Conservation (phyloP, 1,284 basidiomycete genomes). For the Caloboletus inedulis region DNA sequence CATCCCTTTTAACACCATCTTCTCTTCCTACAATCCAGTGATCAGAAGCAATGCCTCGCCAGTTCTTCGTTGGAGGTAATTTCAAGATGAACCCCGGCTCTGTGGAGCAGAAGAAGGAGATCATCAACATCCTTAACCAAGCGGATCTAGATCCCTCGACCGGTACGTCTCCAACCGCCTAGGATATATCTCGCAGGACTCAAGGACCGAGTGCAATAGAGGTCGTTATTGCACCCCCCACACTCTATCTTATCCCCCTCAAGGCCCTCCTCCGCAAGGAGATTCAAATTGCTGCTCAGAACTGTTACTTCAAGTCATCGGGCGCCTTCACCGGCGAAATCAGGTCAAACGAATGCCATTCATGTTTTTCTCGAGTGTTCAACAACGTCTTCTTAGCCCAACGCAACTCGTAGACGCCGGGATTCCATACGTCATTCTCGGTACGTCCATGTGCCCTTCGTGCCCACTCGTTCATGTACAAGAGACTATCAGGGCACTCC, state of each 20-base stretch:
- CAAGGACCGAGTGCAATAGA: conserved; percentile 45
- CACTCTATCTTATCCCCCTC: conserved; percentile 78
- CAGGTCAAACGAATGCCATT: conserved; percentile 48
- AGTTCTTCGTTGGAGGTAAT: conserved; percentile 92
- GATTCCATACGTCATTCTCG: conserved; percentile 92
- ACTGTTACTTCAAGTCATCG: conserved; percentile 80
- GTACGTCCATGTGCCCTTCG: conserved; percentile 36
- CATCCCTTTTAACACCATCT: conserved; percentile 1
- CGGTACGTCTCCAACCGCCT: conserved; percentile 46
- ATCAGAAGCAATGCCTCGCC: conserved; percentile 54
- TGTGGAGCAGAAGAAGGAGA: conserved; percentile 57
- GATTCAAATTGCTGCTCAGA: conserved; percentile 86
- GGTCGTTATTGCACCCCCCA: conserved; percentile 90
- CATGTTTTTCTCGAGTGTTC: background rate
- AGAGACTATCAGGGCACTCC: conserved; percentile 67
- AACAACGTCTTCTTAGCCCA: conserved; percentile 45
- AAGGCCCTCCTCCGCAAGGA: conserved; percentile 58
- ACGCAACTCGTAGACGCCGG: conserved; percentile 81
- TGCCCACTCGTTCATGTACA: background rate
- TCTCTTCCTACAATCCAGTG: background rate
- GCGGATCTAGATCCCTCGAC: conserved; percentile 72
- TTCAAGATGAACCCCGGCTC: conserved; percentile 93
- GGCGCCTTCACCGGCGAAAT: conserved; percentile 98
- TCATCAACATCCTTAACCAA: conserved; percentile 70
- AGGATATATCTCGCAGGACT: background rate